phyloP scores from a whole-genome alignment of 306 rosid genomes.

The Malus sieversii region DNA sequence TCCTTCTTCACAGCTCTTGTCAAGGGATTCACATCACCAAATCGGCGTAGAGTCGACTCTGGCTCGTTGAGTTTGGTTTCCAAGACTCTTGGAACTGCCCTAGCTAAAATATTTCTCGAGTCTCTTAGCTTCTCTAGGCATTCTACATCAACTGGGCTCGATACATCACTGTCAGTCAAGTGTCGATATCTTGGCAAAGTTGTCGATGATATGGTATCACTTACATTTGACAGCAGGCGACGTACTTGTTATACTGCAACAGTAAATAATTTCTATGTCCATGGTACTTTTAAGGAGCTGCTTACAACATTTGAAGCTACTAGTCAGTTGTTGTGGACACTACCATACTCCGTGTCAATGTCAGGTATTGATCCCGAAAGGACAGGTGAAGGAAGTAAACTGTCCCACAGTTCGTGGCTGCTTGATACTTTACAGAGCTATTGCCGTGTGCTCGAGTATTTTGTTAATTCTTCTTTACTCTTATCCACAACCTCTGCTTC shows the following conservation, averaged over 20 bases:
- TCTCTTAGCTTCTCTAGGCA: slow-evolving; percentile 85
- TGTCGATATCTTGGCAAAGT: slow-evolving; percentile 95
- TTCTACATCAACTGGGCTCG: slow-evolving; percentile 58
- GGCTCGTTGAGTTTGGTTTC: slow-evolving; percentile 79
- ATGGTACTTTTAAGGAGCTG: slow-evolving; percentile 86
- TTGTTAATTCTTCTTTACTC: slow-evolving; percentile 85
- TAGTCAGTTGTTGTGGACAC: slow-evolving; percentile 89
- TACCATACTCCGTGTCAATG: slow-evolving; percentile 49
- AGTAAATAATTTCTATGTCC: slow-evolving; percentile 89
- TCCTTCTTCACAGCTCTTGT: slow-evolving; percentile 89
- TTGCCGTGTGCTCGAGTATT: slow-evolving; percentile 80
- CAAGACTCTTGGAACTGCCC: slow-evolving; percentile 83
- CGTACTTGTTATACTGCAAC: slow-evolving; percentile 77
- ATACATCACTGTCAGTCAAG: slow-evolving; percentile 65
- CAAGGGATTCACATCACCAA: slow-evolving; percentile 85
- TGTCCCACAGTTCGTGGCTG: slow-evolving; percentile 73
- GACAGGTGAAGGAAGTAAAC: slow-evolving; percentile 59
- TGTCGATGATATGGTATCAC: slow-evolving; percentile 84
- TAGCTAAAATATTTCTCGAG: slow-evolving; percentile 78
- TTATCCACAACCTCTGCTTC: slow-evolving; percentile 79
- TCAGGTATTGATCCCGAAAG: slow-evolving; percentile 51
- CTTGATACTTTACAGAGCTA: slow-evolving; percentile 86
- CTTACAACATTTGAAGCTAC: slow-evolving; percentile 95
- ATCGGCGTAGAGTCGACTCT: slow-evolving; percentile 85
- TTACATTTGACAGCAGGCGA: slow-evolving; percentile 77